A percentile compares a stretch with the other conserved stretches of the same genome.
These are phyloP conservation scores for Limnomonas spitsbergensis DNA, from an alignment of 139 green algal genomes.

Conservation along the genomic window DNA sequence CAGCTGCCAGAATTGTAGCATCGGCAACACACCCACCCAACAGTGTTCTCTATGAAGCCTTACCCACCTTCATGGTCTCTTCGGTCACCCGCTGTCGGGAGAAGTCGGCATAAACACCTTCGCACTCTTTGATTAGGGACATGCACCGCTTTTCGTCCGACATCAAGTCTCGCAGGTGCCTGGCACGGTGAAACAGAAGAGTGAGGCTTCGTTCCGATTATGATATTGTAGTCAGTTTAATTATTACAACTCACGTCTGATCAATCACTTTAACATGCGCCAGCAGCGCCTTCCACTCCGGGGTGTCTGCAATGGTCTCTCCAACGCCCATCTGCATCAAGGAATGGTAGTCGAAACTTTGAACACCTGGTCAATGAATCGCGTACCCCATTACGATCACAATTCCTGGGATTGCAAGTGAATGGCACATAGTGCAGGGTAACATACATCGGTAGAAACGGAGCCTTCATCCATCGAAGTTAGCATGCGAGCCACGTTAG, in stretches of 20 bases:
- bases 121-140: conserved; percentile 74
- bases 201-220: neutral
- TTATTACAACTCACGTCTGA: conserved; percentile 51
- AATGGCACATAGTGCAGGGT: no score
- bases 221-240: neutral
- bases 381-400: no score
- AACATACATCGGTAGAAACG: neutral
- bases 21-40: neutral
- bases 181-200: conserved; percentile 30
- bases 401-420: no score
- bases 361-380: no score
- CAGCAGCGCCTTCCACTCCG: conserved; percentile 68
- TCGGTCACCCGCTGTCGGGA: conserved; percentile 82
- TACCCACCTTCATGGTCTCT: conserved; percentile 79
- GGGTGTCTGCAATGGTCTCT: conserved; percentile 53
- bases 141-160: conserved; percentile 72
- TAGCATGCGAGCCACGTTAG: neutral
- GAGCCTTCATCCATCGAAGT: neutral
- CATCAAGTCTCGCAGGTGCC: conserved; percentile 85
- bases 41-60: neutral
- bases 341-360: neutral
- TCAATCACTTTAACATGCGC: conserved; percentile 73
- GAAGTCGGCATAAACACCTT: conserved; percentile 87
- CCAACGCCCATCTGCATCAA: neutral
- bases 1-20: neutral